A percentile compares a stretch with the other conserved stretches of the same genome.
These are phyloP conservation scores for Quercus tomentella DNA, from an alignment of 331 rosid genomes.

Conservation along the genomic window DNA sequence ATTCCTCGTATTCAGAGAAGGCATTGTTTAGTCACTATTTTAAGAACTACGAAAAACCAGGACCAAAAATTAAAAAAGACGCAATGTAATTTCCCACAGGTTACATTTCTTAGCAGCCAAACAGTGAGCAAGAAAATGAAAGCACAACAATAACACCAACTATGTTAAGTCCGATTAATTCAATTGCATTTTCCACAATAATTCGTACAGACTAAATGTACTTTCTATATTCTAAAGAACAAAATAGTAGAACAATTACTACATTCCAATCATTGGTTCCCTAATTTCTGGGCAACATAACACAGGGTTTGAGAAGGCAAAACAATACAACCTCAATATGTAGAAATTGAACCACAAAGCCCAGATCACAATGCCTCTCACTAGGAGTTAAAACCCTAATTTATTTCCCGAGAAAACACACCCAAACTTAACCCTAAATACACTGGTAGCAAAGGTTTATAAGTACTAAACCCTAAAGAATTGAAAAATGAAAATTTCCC, in stretches of 20 bases:
- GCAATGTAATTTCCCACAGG: not conserved
- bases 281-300: not conserved
- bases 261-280: not conserved
- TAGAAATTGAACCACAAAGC: not conserved
- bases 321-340: not conserved
- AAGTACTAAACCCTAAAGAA: constrained; percentile 15
- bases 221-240: not conserved
- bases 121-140: not conserved
- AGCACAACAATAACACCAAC: not conserved
- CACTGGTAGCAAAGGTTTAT: not conserved
- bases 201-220: not conserved
- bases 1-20: no score
- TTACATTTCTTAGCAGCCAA: not conserved
- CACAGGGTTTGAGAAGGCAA: not conserved
- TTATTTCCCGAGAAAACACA: not conserved
- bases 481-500: not conserved
- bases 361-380: not conserved
- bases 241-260: not conserved
- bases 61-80: not conserved
- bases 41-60: no score
- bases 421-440: not conserved
- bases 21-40: no score
- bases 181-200: not conserved
- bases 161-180: not conserved
- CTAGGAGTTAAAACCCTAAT: not conserved